Conservation (phyloP, 768 basidiomycete genomes). For the Steccherinum ochraceum region DNA sequence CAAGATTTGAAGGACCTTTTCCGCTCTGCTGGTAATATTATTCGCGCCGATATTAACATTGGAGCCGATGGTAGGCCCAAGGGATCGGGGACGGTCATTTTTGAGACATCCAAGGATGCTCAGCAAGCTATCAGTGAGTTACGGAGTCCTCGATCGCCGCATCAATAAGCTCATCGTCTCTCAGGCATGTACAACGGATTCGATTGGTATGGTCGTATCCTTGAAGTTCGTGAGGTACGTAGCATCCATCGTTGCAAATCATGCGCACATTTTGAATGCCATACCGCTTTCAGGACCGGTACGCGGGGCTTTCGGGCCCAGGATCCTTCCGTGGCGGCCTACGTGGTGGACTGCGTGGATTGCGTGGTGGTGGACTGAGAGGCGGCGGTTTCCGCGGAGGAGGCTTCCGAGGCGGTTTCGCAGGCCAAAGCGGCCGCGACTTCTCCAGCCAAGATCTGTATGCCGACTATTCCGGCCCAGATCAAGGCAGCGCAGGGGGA, state of each 20-base stretch:
- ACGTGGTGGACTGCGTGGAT: constrained; percentile 38
- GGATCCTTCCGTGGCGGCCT: constrained; percentile 52
- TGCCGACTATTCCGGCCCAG: constrained; percentile 89
- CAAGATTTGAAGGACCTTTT: constrained; percentile 98
- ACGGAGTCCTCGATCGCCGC: not conserved
- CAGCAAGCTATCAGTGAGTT: constrained; percentile 83
- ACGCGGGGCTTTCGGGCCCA: constrained; percentile 75
- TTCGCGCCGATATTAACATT: constrained; percentile 93
- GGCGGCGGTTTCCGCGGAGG: constrained; percentile 60
- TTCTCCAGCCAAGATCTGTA: constrained; percentile 89
- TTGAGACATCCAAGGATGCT: constrained; percentile 87
- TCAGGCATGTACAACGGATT: constrained; percentile 95
- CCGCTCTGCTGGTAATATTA: constrained; percentile 90
- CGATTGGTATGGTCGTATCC: constrained; percentile 92
- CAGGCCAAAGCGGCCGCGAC: constrained; percentile 45
- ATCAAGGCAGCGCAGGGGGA: constrained; percentile 41
- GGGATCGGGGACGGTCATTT: constrained; percentile 96
- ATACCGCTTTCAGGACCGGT: constrained; percentile 58
- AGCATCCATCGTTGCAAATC: too few relatives aligned
- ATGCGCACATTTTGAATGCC: too few relatives aligned
- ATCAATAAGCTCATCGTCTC: not conserved
- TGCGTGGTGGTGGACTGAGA: constrained; percentile 48
- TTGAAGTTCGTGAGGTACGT: constrained; percentile 91
- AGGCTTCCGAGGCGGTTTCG: constrained; percentile 43
- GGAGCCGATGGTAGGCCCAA: constrained; percentile 90